phyloP scores from a whole-genome alignment of 2,329 filamentous ascomycete species.

The Plenodomus biglobosus region DNA sequence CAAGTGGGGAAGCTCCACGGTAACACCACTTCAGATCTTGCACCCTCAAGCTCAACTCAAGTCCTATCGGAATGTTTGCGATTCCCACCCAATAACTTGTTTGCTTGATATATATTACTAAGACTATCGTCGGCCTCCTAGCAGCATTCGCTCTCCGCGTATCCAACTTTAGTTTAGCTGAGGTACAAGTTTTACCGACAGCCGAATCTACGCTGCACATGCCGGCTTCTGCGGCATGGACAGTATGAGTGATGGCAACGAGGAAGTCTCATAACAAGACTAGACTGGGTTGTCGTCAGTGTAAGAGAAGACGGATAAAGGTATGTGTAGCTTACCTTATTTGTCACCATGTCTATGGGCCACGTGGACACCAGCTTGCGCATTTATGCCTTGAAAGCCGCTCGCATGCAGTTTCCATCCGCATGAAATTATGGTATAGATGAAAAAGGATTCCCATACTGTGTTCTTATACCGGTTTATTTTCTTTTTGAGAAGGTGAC shows the following conservation, averaged over 20 bases:
- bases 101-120: too few relatives aligned
- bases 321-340: slow-evolving; percentile 14
- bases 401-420: neutral
- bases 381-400: neutral
- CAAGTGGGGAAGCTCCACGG: slow-evolving; percentile 14
- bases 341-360: too few relatives aligned
- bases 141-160: neutral
- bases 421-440: neutral
- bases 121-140: neutral
- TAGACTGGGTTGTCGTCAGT: slow-evolving; percentile 38
- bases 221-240: slow-evolving; percentile 1
- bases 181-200: neutral
- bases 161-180: slow-evolving; percentile 1
- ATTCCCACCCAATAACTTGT: too few relatives aligned
- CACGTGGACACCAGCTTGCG: neutral
- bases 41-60: neutral
- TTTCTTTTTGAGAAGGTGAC: slow-evolving; percentile 13
- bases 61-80: neutral
- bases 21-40: slow-evolving; percentile 7
- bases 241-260: slow-evolving; percentile 25
- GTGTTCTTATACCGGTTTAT: too few relatives aligned
- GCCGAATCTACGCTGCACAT: slow-evolving; percentile 1
- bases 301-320: slow-evolving; percentile 42
- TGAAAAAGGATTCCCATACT: neutral
- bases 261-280: slow-evolving; percentile 41